Percentiles rank a stretch among this genome's conserved stretches.
These are phyloP conservation scores for Cyathus striatus DNA, from an alignment of 768 basidiomycete genomes.

Conservation along the genomic window DNA sequence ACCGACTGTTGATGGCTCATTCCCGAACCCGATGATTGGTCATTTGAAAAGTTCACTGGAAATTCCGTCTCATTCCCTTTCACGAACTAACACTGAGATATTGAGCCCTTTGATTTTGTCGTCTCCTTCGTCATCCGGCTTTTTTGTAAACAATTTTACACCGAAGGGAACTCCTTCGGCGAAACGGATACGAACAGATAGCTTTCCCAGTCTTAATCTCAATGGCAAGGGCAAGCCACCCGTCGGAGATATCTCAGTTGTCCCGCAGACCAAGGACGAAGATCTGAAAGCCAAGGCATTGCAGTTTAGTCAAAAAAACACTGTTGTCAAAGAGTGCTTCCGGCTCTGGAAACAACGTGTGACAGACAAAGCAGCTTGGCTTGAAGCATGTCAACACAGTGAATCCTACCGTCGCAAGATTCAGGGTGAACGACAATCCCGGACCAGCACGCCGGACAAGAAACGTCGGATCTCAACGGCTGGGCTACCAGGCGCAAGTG, in stretches of 20 bases:
- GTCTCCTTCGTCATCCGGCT: constrained; percentile 22
- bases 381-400: constrained; percentile 56
- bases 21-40: constrained; percentile 23
- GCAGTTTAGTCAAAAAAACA: constrained; percentile 33
- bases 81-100: constrained; percentile 18
- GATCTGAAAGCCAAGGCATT: constrained; percentile 35
- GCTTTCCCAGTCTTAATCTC: constrained; percentile 6
- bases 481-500: constrained; percentile 10
- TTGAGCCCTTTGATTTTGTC: constrained; percentile 39
- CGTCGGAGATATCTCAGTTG: constrained; percentile 22
- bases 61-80: constrained; percentile 13
- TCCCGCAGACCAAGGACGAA: constrained; percentile 25
- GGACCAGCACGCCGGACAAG: constrained; percentile 19
- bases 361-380: constrained; percentile 45
- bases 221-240: constrained; percentile 21
- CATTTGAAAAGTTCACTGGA: constrained; percentile 26
- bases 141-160: constrained; percentile 20
- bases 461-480: constrained; percentile 24
- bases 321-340: constrained; percentile 36
- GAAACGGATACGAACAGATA: neutral
- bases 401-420: constrained; percentile 57
- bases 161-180: too few species aligned
- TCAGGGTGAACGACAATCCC: constrained; percentile 12
- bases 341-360: constrained; percentile 41
- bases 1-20: constrained; percentile 24